A percentile compares a stretch with the other conserved stretches of the same genome.
Evolutionary conservation across 257 asterid genomes (phyloP).

Genomic region (Jacaranda copaia): DNA sequence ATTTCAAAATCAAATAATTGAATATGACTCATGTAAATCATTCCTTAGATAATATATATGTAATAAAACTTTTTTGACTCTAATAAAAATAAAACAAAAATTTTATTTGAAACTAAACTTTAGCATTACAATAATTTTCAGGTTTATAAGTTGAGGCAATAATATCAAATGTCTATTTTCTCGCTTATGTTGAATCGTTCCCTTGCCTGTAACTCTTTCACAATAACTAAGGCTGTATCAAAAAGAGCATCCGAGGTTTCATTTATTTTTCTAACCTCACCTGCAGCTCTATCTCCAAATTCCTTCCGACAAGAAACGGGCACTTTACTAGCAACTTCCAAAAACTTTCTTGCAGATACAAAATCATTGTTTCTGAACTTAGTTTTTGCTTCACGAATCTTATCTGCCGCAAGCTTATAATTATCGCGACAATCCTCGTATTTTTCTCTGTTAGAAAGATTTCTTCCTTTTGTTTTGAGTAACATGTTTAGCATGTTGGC

Average conservation of each 20-base stretch:
- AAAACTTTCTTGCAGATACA: background rate
- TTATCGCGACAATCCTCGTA: background rate
- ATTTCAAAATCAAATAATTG: too few relatives aligned
- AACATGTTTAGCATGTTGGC: background rate
- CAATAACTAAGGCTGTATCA: background rate
- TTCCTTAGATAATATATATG: too few relatives aligned
- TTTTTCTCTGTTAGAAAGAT: background rate
- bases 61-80: too few relatives aligned
- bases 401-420: background rate
- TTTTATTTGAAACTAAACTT: too few relatives aligned
- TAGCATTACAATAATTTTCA: too few relatives aligned
- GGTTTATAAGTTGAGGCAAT: background rate
- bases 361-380: background rate
- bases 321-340: conserved; percentile 2
- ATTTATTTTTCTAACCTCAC: background rate
- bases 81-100: too few relatives aligned
- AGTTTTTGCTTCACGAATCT: background rate
- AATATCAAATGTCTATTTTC: background rate
- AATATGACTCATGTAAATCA: too few relatives aligned
- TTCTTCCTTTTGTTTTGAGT: background rate
- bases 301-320: conserved; percentile 13
- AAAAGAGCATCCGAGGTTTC: background rate
- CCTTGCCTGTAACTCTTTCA: conserved; percentile 1
- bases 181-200: background rate
- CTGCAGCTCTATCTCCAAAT: background rate